Conservation (phyloP, 768 basidiomycete species). For the Agaricus subrufescens region DNA sequence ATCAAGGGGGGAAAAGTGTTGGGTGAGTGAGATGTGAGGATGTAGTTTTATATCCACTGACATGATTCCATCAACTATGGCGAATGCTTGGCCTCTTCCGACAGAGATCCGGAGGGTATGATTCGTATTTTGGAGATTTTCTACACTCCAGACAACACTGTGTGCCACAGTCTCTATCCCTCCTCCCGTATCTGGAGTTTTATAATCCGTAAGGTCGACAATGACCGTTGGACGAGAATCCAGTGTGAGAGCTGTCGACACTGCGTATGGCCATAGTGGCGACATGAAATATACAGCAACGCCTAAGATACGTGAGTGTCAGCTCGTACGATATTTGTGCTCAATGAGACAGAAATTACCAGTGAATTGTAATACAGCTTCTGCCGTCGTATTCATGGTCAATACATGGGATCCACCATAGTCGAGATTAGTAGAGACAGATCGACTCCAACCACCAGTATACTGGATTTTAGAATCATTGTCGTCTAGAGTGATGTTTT, state of each 20-base stretch:
- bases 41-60: conserved; percentile 15
- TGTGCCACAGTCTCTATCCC: conserved; percentile 35
- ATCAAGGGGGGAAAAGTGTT: not conserved
- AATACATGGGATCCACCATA: conserved; percentile 6
- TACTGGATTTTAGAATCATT: conserved; percentile 7
- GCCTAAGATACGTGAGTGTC: conserved; percentile 21
- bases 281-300: conserved; percentile 38
- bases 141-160: conserved; percentile 32
- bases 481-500: conserved; percentile 11
- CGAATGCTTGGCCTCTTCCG: conserved; percentile 29
- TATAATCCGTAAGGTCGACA: conserved; percentile 36
- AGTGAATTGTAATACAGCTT: conserved; percentile 9
- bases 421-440: not conserved
- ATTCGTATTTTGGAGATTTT: conserved; percentile 23
- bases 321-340: too few species aligned
- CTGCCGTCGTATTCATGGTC: conserved; percentile 3
- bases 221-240: conserved; percentile 28
- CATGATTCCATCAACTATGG: conserved; percentile 36
- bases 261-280: conserved; percentile 42
- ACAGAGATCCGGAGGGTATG: conserved; percentile 35
- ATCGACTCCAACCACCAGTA: conserved; percentile 5
- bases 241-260: conserved; percentile 34
- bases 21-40: not conserved
- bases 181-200: conserved; percentile 19
- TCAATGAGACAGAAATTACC: conserved; percentile 5